A percentile compares a stretch with the other conserved stretches of the same genome.
Evolutionary conservation across 768 basidiomycete species (phyloP).

Genomic region (Austroboletus festivus): DNA sequence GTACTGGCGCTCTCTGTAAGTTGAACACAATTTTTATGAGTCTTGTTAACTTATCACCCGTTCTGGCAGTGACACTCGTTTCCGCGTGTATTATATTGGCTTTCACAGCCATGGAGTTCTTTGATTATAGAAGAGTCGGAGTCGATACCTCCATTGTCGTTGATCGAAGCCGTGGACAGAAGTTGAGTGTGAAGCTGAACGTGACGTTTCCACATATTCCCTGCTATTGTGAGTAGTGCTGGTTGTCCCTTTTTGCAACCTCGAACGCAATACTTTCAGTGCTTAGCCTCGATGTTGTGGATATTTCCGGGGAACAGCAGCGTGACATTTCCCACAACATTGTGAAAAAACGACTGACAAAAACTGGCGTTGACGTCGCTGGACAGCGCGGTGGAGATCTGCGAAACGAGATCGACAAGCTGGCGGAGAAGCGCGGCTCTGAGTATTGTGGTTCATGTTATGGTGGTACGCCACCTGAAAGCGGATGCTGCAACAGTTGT

Average conservation of each 20-base stretch:
- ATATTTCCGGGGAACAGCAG: constrained; percentile 95
- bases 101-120: constrained; percentile 89
- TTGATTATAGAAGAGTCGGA: constrained; percentile 87
- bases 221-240: constrained; percentile 78
- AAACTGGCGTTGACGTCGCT: constrained; percentile 55
- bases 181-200: constrained; percentile 86
- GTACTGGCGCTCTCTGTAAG: constrained; percentile 87
- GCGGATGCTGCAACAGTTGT: constrained; percentile 93
- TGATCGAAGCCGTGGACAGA: constrained; percentile 93
- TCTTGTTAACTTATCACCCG: constrained; percentile 8
- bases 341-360: constrained; percentile 73
- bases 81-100: constrained; percentile 90
- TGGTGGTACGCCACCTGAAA: constrained; percentile 71
- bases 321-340: constrained; percentile 88
- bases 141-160: constrained; percentile 92
- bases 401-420: constrained; percentile 82
- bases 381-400: constrained; percentile 59
- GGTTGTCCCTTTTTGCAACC: neutral
- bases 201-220: constrained; percentile 95
- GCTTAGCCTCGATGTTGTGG: constrained; percentile 94
- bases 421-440: constrained; percentile 55
- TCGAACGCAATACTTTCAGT: constrained; percentile 47
- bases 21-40: constrained; percentile 7
- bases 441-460: constrained; percentile 95
- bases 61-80: constrained; percentile 94